Base-by-base conservation (phyloP, 1,284 basidiomycete genomes). In the Kwoniella shivajii region DNA sequence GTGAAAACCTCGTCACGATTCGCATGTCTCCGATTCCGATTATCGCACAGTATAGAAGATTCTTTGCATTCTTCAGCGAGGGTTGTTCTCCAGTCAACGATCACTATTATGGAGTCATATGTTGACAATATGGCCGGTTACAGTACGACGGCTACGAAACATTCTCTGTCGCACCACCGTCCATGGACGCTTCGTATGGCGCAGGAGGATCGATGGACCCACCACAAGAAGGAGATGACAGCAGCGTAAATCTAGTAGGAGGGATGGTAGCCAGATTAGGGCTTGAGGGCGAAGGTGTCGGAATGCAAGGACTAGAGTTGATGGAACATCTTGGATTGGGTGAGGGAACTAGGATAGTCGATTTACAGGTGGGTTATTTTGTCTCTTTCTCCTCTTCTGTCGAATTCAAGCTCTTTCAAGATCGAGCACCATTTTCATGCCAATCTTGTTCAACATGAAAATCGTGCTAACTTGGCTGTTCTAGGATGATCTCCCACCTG, bases 81-180 rank as follows among this genome's bases (percentile, higher is more conserved):
- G n/a, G n/a, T n/a, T n/a, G n/a, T n/a, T n/a, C n/a, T n/a, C n/a
- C n/a, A n/a, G n/a, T n/a, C n/a, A n/a, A n/a, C n/a, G n/a, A n/a
- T n/a, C n/a, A n/a, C n/a, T n/a, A n/a, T n/a, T n/a, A n/a, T n/a
- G n/a, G n/a, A n/a, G 38, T 22, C 34, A 36, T 10, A 10, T 36
- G 18, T 7, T 2, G 13, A 2, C 11, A 4, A 22, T 30, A 6
- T 20, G n/a, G n/a, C n/a, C n/a, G 38, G 1, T 14, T 46, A 7
- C 24, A 79, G 69, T 77, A 75, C 49, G 78, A 79, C 57, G 78
- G 78, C 1, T 79, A 78, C 57, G 78, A 79, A 56, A 75, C 72
- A 2, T 79, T 79, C 56, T 76, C 73, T 2, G 63, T 72, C 4
- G 71, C 75, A 1, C 77, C 78, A 6, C 78, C 78, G 4, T 64